Evolutionary conservation across 2,329 filamentous ascomycete genomes (phyloP), one percentile per base, ranked within the genome.

Genomic region (Pseudopyrenochaeta lycopersici): DNA sequence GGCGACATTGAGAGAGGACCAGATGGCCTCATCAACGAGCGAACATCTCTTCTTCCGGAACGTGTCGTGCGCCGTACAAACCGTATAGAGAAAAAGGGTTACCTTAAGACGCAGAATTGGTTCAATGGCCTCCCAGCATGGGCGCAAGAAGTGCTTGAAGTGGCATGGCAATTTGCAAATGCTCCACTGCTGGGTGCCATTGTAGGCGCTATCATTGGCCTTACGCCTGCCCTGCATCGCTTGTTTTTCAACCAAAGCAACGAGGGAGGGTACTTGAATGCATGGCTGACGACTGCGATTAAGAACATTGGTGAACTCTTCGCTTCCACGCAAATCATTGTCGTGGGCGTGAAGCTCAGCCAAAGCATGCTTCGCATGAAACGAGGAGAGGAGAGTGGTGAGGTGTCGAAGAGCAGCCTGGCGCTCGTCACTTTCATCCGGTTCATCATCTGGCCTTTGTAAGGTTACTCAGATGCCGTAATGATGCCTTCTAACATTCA

Each of bases 281-380:
- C 87, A 1, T 90, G 87, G 87, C 74, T 90, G 33, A 89, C 87
- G 0, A 79, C 81, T 0, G 82, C 84, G 0, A 73, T 90, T 17
- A 81, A 85, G 59, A 88, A 86, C 49, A 79, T 89, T 18, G 87
- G 88, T 2, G 78, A 81, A 0, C 77, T 90, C 0, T 90, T 90
- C 66, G 85, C 88, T 0, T 81, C 85, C 0, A 74, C 88, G 21
- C 88, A 88, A 27, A 84, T 90, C 14, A 81, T 90, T 14, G 81
- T 90, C 0, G 86, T 88, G 0, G 87, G 88, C 1, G 84, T 88
- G n/a, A 87, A 87, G 58, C 79, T 90, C 1, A 85, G 82, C 49
- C 80, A 80, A 18, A 81, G 83, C 14, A 76, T 85, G 58, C 69
- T 78, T 51, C 76, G 76, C 53, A 79, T 81, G 66, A 80, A 79